These are phyloP conservation scores for Carex sylvatica DNA, from an alignment of 202 grass and related monocot species.

Conservation along the genomic window DNA sequence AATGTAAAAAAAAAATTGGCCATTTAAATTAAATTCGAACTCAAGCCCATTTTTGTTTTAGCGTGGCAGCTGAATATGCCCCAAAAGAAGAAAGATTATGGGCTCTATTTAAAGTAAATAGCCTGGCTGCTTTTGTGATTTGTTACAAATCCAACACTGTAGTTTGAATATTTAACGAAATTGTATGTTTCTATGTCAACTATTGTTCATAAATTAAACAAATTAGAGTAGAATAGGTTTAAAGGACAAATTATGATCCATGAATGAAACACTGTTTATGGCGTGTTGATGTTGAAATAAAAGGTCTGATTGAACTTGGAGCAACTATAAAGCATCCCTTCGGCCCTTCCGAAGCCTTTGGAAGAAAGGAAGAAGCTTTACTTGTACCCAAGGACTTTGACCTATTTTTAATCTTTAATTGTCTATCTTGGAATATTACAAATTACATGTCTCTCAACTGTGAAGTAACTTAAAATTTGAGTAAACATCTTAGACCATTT, in stretches of 20 bases:
- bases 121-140: not conserved
- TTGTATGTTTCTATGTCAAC: constrained; percentile 1
- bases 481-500: too few species aligned
- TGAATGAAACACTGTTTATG: not conserved
- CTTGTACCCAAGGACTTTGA: not conserved
- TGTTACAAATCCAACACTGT: not conserved
- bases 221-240: not conserved
- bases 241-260: not conserved
- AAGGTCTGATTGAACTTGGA: not conserved
- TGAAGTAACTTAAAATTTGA: too few species aligned
- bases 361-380: not conserved
- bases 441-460: too few species aligned
- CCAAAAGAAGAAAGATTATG: not conserved
- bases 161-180: not conserved
- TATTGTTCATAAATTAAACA: not conserved
- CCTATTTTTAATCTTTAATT: too few species aligned
- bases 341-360: too few species aligned
- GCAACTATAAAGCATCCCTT: not conserved
- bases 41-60: too few species aligned
- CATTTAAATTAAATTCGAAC: too few species aligned
- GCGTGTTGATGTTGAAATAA: not conserved
- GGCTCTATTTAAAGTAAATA: not conserved
- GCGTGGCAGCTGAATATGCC: too few species aligned
- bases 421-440: too few species aligned
- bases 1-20: not conserved